Evolutionary conservation across 78 protist genomes (phyloP).

Genomic region (Cyanophora paradoxa): DNA sequence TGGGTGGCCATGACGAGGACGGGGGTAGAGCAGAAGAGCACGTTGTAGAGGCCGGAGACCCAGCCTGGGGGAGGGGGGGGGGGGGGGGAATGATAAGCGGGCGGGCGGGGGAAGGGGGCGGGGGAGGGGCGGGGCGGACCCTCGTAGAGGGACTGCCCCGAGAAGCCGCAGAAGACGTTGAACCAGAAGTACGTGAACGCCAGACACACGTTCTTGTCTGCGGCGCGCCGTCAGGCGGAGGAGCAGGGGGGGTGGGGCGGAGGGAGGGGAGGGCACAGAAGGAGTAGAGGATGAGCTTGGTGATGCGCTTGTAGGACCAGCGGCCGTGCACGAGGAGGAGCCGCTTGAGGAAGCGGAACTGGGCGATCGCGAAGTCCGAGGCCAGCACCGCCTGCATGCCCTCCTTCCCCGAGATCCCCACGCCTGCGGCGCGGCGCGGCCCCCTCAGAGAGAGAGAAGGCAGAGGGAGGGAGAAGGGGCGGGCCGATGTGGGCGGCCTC

Average conservation of each 20-base stretch:
- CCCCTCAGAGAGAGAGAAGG: too few species aligned
- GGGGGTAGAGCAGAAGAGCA: slow-evolving; percentile 61
- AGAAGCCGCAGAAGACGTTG: slow-evolving; percentile 47
- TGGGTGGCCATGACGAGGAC: slow-evolving; percentile 56
- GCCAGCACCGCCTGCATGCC: slow-evolving; percentile 55
- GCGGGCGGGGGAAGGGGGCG: too few species aligned
- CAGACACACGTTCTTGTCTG: slow-evolving; percentile 42
- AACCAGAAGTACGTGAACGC: background rate
- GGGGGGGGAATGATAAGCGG: too few species aligned
- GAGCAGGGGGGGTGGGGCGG: background rate
- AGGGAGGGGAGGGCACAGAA: slow-evolving; percentile 24
- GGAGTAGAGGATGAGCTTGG: slow-evolving; percentile 54
- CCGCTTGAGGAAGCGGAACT: slow-evolving; percentile 52
- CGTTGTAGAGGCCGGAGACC: slow-evolving; percentile 55
- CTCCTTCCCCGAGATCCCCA: slow-evolving; percentile 50
- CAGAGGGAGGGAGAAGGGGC: background rate
- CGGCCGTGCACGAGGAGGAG: slow-evolving; percentile 79
- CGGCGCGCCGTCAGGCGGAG: background rate
- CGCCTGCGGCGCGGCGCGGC: too few species aligned
- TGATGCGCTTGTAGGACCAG: slow-evolving; percentile 75
- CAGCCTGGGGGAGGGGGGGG: slow-evolving; percentile 22
- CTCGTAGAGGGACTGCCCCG: slow-evolving; percentile 44
- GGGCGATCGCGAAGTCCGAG: slow-evolving; percentile 65
- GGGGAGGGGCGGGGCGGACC: too few species aligned
- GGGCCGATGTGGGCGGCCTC: background rate